A percentile compares a stretch with the other conserved stretches of the same genome.
These are phyloP conservation scores for Juglanconis oblonga DNA, from an alignment of 2,329 filamentous ascomycete genomes.

Conservation along the genomic window DNA sequence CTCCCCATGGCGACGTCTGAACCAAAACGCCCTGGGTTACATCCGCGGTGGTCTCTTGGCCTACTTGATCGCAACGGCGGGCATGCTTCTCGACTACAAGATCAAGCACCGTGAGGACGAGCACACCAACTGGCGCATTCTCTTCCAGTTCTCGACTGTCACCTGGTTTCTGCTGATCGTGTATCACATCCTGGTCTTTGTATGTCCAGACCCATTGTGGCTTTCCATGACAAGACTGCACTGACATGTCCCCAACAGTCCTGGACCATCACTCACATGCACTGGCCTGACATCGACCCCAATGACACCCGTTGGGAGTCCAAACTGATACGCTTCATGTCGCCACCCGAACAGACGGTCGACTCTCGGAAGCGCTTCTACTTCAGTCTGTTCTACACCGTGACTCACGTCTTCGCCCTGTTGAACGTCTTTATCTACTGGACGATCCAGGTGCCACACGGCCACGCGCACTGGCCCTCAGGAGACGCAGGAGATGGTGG, in stretches of 20 bases:
- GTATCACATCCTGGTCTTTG: slow-evolving; percentile 46
- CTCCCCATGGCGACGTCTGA: slow-evolving; percentile 47
- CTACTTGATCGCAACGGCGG: slow-evolving; percentile 40
- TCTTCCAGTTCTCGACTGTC: slow-evolving; percentile 50
- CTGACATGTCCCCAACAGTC: background rate
- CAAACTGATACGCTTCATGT: slow-evolving; percentile 38
- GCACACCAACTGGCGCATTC: slow-evolving; percentile 37
- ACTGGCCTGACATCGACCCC: slow-evolving; percentile 41
- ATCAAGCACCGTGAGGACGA: slow-evolving; percentile 35
- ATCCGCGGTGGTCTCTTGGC: slow-evolving; percentile 40
- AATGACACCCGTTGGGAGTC: slow-evolving; percentile 34
- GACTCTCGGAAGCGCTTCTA: slow-evolving; percentile 41
- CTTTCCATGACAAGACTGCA: no score
- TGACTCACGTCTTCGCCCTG: slow-evolving; percentile 43
- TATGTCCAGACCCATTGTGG: slow-evolving; percentile 28
- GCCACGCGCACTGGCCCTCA: slow-evolving; percentile 32
- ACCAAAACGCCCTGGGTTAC: slow-evolving; percentile 42
- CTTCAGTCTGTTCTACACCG: slow-evolving; percentile 50
- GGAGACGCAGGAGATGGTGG: slow-evolving; percentile 7
- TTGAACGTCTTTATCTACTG: slow-evolving; percentile 52
- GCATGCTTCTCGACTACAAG: slow-evolving; percentile 45
- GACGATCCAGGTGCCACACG: slow-evolving; percentile 34
- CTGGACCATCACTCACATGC: slow-evolving; percentile 53
- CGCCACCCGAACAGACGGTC: slow-evolving; percentile 41
- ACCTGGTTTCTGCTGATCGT: slow-evolving; percentile 39